Base-by-base conservation (phyloP, 495 filamentous ascomycete genomes). In the Talaromyces nanjingensis region DNA sequence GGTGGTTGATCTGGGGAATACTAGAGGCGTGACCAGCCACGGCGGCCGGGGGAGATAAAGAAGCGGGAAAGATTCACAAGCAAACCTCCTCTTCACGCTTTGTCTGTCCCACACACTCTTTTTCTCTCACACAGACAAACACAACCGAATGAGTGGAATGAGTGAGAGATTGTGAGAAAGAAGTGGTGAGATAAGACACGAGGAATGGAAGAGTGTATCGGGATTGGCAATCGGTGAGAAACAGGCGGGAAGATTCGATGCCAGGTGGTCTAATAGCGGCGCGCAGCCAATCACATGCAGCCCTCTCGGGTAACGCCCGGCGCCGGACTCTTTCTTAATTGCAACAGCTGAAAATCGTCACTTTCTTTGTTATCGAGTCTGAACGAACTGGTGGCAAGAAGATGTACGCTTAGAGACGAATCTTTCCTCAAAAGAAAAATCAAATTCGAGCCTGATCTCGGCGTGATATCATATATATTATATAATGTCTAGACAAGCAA, bases 181-280 rank as follows among this genome's bases (percentile, higher is more conserved):
- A 20, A 49, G n/a, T 20, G n/a, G 22, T 20, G n/a, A n/a, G 42
- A 47, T n/a, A n/a, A 27, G 18, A 49, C 45, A 49, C 16, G n/a
- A 18, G n/a, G 6, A 54, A 54, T 5, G 12, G 11, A 22, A 2
- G 49, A 2, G 47, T 0, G n/a, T 20, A 53, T 20, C 56, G 27
- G 56, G 56, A 59, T 37, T 37, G 31, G 31, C 31, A 25, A 34
- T 56, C 53, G 31, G 31, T 55, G 20, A 12, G 52, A 24, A 29
- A 29, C 52, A 18, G 31, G 31, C 56, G 56, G 56, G 53, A 56
- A 29, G 53, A 31, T 56, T 56, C 53, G 53, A 9, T 59, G 56
- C 56, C 56, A 59, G 56, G 56, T 59, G 56, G 56, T 59, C 56
- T 37, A 37, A 59, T 20, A 20, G 14, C 14, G 52, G n/a, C 22